phyloP scores from a whole-genome alignment of 257 asterid species.

The Capsicum baccatum region DNA sequence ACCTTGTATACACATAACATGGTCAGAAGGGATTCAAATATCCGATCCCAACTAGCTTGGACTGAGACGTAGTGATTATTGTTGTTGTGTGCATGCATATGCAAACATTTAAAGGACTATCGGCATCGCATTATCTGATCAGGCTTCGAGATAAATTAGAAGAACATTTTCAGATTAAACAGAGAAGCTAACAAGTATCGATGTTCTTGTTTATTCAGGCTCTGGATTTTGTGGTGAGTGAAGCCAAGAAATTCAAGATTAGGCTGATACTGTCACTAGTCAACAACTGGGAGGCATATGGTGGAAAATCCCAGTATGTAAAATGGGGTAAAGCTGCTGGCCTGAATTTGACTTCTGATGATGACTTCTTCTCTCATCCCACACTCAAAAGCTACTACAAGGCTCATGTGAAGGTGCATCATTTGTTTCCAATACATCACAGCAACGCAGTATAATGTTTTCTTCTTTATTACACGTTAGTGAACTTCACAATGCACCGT shows the following conservation, averaged over 20 bases:
- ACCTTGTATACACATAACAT: background rate
- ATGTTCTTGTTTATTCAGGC: constrained; percentile 50
- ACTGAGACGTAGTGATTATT: background rate
- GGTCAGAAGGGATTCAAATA: background rate
- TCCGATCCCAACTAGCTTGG: background rate
- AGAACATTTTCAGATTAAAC: background rate
- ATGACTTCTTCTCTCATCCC: constrained; percentile 88
- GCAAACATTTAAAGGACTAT: background rate
- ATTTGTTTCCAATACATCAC: background rate
- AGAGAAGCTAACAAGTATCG: constrained; percentile 9
- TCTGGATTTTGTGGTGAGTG: constrained; percentile 86
- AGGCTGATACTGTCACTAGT: constrained; percentile 81
- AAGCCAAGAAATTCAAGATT: constrained; percentile 78
- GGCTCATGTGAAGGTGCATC: constrained; percentile 72
- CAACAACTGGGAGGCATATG: constrained; percentile 95
- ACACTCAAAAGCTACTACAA: constrained; percentile 73
- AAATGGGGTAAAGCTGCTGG: constrained; percentile 96
- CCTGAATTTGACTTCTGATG: constrained; percentile 79
- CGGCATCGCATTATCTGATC: constrained; percentile 16
- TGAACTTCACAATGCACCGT: background rate
- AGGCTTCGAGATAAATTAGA: background rate
- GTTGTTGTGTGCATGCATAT: background rate
- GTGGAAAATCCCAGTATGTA: constrained; percentile 91
- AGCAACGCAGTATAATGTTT: background rate
- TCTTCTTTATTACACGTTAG: background rate